A percentile compares a stretch with the other conserved stretches of the same genome.
phyloP scores from a whole-genome alignment of 495 filamentous ascomycete genomes.

The Glutinoglossum americanum region DNA sequence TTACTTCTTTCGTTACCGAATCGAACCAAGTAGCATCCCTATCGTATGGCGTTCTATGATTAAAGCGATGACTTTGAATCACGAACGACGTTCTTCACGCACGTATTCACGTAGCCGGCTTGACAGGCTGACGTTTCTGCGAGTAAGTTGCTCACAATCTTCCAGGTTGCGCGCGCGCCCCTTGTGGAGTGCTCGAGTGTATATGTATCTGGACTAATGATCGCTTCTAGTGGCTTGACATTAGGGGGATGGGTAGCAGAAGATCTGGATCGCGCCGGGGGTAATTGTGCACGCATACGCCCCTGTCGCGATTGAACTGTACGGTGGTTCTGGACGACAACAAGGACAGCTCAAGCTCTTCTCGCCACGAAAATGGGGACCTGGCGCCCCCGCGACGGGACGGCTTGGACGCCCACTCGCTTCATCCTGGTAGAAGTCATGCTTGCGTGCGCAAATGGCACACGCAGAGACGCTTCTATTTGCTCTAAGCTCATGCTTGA shows the following conservation, averaged over 20 bases:
- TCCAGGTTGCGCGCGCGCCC: background rate
- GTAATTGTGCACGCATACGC: background rate
- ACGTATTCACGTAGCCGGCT: too few species aligned
- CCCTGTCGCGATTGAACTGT: background rate
- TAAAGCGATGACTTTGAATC: too few species aligned
- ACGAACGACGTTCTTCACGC: too few species aligned
- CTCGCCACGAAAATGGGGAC: background rate
- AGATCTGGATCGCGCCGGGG: slow-evolving; percentile 1
- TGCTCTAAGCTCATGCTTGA: background rate
- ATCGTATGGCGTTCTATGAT: too few species aligned
- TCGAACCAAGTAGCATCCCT: too few species aligned
- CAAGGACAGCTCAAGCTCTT: background rate
- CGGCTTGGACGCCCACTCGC: slow-evolving; percentile 1
- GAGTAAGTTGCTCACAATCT: too few species aligned
- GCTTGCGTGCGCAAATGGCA: background rate
- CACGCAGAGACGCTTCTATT: background rate
- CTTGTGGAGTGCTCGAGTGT: background rate
- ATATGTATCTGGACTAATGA: slow-evolving; percentile 1
- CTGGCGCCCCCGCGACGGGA: slow-evolving; percentile 1
- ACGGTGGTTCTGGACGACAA: background rate
- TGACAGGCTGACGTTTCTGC: background rate
- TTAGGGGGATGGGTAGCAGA: background rate
- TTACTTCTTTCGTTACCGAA: background rate
- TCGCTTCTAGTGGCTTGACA: background rate
- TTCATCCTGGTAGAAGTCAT: background rate